Evolutionary conservation across 331 rosid genomes (phyloP).

Genomic region (Phaseolus coccineus): DNA sequence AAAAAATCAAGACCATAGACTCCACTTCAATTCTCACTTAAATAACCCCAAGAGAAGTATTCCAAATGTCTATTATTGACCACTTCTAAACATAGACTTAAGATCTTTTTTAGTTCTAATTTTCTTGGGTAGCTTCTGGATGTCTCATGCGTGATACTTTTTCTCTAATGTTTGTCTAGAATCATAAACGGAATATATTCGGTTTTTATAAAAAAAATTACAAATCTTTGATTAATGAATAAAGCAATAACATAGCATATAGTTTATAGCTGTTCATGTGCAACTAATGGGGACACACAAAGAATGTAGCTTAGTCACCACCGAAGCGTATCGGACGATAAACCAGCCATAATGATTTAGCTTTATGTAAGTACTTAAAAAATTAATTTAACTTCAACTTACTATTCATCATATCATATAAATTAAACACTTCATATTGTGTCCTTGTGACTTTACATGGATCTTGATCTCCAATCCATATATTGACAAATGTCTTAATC

Average conservation of each 20-base stretch:
- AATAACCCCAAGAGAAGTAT: too few species aligned
- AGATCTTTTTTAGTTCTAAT: background rate
- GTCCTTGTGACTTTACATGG: too few species aligned
- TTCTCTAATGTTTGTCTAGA: background rate
- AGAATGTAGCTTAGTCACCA: background rate
- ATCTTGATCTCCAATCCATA: too few species aligned
- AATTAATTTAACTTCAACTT: too few species aligned
- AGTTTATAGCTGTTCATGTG: slow-evolving; percentile 8
- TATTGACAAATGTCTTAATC: too few species aligned
- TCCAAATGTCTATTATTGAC: too few species aligned
- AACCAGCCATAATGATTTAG: background rate
- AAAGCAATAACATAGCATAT: background rate
- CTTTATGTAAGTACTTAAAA: too few species aligned
- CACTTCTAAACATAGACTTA: too few species aligned
- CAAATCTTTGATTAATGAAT: background rate
- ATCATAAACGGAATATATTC: background rate
- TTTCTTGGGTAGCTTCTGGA: background rate
- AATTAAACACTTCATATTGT: too few species aligned
- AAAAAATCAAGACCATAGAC: too few species aligned
- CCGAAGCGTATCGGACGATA: background rate
- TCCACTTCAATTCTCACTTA: too few species aligned
- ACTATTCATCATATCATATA: too few species aligned
- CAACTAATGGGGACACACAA: background rate
- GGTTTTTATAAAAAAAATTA: background rate
- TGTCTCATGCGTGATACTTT: background rate